A percentile compares a stretch with the other conserved stretches of the same genome.
phyloP scores from a whole-genome alignment of 139 green algal genomes.

The Chlorella sp. region DNA sequence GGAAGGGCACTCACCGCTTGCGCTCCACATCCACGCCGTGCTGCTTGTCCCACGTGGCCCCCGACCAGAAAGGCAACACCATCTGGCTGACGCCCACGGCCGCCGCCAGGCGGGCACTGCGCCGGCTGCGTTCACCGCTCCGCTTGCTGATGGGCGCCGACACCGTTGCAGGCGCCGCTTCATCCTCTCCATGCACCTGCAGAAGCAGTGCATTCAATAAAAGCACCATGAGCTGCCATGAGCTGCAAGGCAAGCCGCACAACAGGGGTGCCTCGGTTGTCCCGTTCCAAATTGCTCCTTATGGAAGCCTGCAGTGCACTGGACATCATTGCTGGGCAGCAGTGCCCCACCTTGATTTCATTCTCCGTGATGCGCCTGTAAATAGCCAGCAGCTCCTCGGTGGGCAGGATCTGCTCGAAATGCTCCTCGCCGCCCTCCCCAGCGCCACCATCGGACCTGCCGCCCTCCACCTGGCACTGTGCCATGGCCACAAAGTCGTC shows the following conservation, averaged over 20 bases:
- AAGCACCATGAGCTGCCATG: no score
- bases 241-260: no score
- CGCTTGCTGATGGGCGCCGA: background rate
- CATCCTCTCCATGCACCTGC: background rate
- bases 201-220: no score
- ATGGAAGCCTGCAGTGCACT: no score
- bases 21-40: slow-evolving; percentile 68
- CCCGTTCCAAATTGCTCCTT: no score
- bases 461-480: slow-evolving; percentile 43
- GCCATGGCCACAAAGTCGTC: slow-evolving; percentile 90
- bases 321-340: no score
- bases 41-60: slow-evolving; percentile 64
- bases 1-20: slow-evolving; percentile 14
- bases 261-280: no score
- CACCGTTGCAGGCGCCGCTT: background rate
- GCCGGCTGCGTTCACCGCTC: background rate
- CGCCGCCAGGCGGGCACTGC: slow-evolving; percentile 56
- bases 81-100: slow-evolving; percentile 70
- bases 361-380: slow-evolving; percentile 79
- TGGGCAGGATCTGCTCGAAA: slow-evolving; percentile 76
- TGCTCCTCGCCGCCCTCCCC: slow-evolving; percentile 44
- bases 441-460: background rate
- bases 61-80: slow-evolving; percentile 56
- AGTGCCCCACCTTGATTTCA: slow-evolving; percentile 61
- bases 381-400: slow-evolving; percentile 77